Base-by-base conservation (phyloP, 2,329 filamentous ascomycete genomes). In the Aureobasidium melanogenum region DNA sequence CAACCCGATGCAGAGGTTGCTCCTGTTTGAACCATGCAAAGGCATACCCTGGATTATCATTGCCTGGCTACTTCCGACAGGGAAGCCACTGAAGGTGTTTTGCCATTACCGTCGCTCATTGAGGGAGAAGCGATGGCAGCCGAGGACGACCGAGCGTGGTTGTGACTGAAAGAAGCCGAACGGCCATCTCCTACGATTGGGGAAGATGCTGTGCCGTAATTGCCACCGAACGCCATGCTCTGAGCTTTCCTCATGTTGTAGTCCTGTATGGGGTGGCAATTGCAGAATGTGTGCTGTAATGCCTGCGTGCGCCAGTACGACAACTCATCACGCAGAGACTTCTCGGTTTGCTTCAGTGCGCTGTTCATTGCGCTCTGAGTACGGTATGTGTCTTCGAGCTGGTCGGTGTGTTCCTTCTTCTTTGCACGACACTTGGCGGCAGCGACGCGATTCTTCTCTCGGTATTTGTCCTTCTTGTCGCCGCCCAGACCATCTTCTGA, bases 401-500 rank as follows among this genome's bases (percentile, higher is more conserved):
- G 68, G 60, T 78, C 74, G 38, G 79, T 80, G 67, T 82, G 81
- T 63, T 81, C 79, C 71, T 84, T 84, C 72, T 84, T 84, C 74
- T 88, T 89, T 68, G 87, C 82, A 3, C 88, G 82, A 68, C 87
- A 91, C 69, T 89, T 90, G 70, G 84, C 87, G 1, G 88, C 88
- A 0, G 88, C 88, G 2, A 88, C 75, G 10, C 88, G 80, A 70
- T 91, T 91, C 63, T 87, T 82, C 72, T 88, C 85, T 0, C 89
- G 78, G 66, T 85, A 86, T 64, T 80, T 80, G 63, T 76, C 79
- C 30, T 83, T 77, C 66, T 82, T 84, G 22, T 71, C 71, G 30
- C 66, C 59, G 0, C 32, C 5, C 26, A 62, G 47, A 7, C 56
- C 57, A 14, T 46, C 66, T 32, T 63, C 65, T 9, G 64, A 66